Evolutionary conservation across 352 stramenopile species (phyloP).

Genomic region (Phytopythium cucurbitacearum): DNA sequence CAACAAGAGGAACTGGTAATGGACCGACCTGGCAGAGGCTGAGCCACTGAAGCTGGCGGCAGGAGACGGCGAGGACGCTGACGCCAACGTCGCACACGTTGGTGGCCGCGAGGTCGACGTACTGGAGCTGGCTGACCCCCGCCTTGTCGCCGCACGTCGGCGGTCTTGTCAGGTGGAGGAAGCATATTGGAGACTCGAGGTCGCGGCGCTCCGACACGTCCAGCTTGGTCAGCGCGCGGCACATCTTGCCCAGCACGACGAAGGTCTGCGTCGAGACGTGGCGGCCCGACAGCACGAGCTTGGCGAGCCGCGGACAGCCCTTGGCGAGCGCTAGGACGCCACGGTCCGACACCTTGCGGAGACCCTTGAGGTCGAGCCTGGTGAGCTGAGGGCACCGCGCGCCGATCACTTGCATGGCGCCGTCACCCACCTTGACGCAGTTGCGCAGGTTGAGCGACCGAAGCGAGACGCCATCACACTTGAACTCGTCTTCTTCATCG

Average conservation of each 20-base stretch:
- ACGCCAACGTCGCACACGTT: constrained; percentile 65
- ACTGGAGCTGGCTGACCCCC: constrained; percentile 8
- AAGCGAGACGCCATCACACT: constrained; percentile 6
- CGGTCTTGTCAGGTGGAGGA: constrained; percentile 20
- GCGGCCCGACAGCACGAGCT: constrained; percentile 49
- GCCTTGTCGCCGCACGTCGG: constrained; percentile 7
- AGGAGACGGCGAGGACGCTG: constrained; percentile 41
- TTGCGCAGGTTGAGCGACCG: constrained; percentile 49
- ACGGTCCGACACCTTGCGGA: constrained; percentile 53
- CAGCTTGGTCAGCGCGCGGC: constrained; percentile 27
- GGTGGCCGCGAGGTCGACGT: constrained; percentile 43
- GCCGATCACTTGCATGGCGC: constrained; percentile 26
- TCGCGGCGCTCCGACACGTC: constrained; percentile 47
- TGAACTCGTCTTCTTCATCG: constrained; percentile 20
- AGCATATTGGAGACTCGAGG: constrained; percentile 40
- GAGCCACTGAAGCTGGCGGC: constrained; percentile 34
- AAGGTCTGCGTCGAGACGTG: constrained; percentile 45
- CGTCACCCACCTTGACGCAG: constrained; percentile 44
- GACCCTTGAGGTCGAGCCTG: constrained; percentile 47
- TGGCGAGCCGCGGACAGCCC: constrained; percentile 28
- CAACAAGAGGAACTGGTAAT: not conserved
- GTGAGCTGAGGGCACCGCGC: constrained; percentile 25
- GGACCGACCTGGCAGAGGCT: constrained; percentile 53
- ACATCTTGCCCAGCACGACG: constrained; percentile 51
- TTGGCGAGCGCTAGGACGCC: constrained; percentile 47